These are phyloP conservation scores for Colletotrichum shisoi DNA, from an alignment of 2,329 filamentous ascomycete species.

Conservation along the genomic window DNA sequence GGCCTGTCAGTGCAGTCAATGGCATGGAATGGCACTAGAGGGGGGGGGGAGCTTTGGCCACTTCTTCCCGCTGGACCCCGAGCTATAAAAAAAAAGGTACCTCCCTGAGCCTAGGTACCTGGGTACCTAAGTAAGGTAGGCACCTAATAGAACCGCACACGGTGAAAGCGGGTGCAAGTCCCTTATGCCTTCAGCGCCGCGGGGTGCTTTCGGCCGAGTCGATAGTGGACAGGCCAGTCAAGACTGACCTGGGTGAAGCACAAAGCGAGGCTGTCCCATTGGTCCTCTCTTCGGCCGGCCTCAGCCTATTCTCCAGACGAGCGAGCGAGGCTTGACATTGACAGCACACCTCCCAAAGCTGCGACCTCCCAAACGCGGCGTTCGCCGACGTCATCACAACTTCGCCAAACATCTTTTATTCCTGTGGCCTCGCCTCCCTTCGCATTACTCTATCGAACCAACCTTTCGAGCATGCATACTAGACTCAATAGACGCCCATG, in stretches of 20 bases:
- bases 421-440: not conserved
- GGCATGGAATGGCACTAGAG: not conserved
- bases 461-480: conserved; percentile 30
- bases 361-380: conserved; percentile 19
- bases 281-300: not conserved
- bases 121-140: not conserved
- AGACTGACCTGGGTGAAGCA: not conserved
- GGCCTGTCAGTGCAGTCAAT: not conserved
- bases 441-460: not conserved
- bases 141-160: too few species aligned
- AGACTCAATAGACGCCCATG: conserved; percentile 14
- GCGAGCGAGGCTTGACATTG: conserved; percentile 33
- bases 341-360: conserved; percentile 33
- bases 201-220: conserved; percentile 32
- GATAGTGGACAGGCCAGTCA: conserved; percentile 29
- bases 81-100: not conserved
- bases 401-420: conserved; percentile 4
- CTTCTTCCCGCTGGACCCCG: not conserved
- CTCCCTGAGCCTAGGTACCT: not conserved
- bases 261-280: conserved; percentile 1
- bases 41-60: conserved; percentile 10
- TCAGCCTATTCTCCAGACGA: conserved; percentile 20
- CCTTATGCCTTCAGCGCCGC: conserved; percentile 11
- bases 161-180: too few species aligned
- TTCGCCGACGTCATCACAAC: conserved; percentile 37